These are phyloP conservation scores for Aegle marmelos DNA, from an alignment of 345 rosid genomes.

Conservation along the genomic window DNA sequence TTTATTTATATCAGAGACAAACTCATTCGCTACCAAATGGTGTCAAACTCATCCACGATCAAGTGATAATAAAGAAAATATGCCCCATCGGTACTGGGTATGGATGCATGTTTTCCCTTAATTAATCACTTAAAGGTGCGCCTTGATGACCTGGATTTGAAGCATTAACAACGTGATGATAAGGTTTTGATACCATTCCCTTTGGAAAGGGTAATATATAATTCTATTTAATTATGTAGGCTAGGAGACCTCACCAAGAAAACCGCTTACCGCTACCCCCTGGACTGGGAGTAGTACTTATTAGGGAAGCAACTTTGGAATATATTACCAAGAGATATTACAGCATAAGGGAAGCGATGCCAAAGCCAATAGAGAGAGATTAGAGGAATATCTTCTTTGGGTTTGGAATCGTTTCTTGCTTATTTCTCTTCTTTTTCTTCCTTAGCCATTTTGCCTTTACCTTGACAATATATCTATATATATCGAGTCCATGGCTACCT, in stretches of 20 bases:
- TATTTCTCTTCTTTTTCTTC: background rate
- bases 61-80: too few species aligned
- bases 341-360: slow-evolving; percentile 47
- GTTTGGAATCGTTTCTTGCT: slow-evolving; percentile 14
- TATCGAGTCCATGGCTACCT: slow-evolving; percentile 32
- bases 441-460: too few species aligned
- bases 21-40: too few species aligned
- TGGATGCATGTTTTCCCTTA: background rate
- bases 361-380: background rate
- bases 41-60: too few species aligned
- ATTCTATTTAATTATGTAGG: background rate
- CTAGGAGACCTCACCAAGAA: background rate
- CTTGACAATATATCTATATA: too few species aligned
- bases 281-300: slow-evolving; percentile 13
- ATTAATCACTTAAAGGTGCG: background rate
- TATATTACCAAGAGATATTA: slow-evolving; percentile 28
- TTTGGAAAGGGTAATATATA: background rate
- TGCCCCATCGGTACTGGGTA: too few species aligned
- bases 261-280: background rate
- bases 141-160: slow-evolving; percentile 20
- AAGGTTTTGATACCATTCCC: slow-evolving; percentile 33
- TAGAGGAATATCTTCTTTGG: slow-evolving; percentile 51
- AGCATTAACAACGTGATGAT: slow-evolving; percentile 13
- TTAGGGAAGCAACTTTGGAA: slow-evolving; percentile 31
- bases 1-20: too few species aligned